Evolutionary conservation across 2,329 filamentous ascomycete genomes (phyloP).

Genomic region (Neopestalotiopsis clavispora): DNA sequence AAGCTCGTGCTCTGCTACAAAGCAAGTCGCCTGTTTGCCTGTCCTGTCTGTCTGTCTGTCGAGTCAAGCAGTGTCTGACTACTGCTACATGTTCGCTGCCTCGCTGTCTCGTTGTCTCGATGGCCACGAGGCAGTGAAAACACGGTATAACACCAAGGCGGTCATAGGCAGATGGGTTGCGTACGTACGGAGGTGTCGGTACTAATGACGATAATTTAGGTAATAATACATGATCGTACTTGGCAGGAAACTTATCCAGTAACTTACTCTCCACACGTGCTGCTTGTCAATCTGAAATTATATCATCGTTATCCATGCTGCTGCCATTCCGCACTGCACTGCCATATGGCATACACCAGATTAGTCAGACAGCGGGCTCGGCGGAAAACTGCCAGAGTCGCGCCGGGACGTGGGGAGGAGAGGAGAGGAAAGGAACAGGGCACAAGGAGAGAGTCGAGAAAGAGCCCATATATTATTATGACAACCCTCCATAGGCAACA

Average conservation of each 20-base stretch:
- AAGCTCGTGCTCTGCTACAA: too few species aligned
- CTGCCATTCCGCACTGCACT: too few species aligned
- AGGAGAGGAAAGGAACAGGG: neutral
- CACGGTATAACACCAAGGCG: neutral
- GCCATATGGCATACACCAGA: neutral
- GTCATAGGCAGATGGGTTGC: too few species aligned
- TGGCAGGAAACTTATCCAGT: too few species aligned
- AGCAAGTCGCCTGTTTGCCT: too few species aligned
- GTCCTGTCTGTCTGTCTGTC: neutral
- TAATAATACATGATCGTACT: too few species aligned
- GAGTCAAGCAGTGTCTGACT: neutral
- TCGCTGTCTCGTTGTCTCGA: too few species aligned
- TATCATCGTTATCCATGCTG: neutral
- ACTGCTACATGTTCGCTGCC: neutral
- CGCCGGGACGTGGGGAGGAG: neutral
- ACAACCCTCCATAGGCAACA: too few species aligned
- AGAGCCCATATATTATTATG: too few species aligned
- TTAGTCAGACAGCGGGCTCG: slow-evolving; percentile 13
- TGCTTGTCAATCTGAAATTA: neutral
- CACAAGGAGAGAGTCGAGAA: too few species aligned
- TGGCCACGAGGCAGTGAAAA: neutral
- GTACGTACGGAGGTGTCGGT: too few species aligned
- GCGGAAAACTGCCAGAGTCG: slow-evolving; percentile 11
- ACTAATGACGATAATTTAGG: too few species aligned
- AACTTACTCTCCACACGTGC: neutral